These are phyloP conservation scores for Fusarium algeriense DNA, from an alignment of 2,329 filamentous ascomycete species.

Conservation along the genomic window DNA sequence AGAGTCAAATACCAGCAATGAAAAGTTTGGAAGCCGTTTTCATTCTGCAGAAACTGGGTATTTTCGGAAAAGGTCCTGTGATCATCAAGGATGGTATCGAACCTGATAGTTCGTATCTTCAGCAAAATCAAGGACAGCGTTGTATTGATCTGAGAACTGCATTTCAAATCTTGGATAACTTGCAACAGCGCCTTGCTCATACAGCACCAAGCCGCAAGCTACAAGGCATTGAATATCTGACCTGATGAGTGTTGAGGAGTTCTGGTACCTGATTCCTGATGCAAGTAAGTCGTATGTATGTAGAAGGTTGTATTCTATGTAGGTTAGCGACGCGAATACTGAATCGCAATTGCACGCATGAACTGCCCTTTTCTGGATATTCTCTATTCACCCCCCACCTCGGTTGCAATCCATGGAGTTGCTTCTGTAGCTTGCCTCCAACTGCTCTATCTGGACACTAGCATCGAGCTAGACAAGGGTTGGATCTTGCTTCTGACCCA, in stretches of 20 bases:
- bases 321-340: constrained; percentile 17
- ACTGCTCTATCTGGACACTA: constrained; percentile 40
- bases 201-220: constrained; percentile 20
- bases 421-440: constrained; percentile 31
- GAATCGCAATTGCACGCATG: constrained; percentile 32
- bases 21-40: constrained; percentile 34
- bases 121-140: not conserved
- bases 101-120: not conserved
- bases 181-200: constrained; percentile 17
- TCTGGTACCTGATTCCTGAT: constrained; percentile 21
- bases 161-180: constrained; percentile 24
- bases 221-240: constrained; percentile 28
- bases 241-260: constrained; percentile 3
- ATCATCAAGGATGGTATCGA: constrained; percentile 2
- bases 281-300: constrained; percentile 11
- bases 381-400: constrained; percentile 33
- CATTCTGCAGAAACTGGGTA: constrained; percentile 8
- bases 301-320: not conserved
- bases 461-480: constrained; percentile 41
- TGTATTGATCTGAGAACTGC: constrained; percentile 33
- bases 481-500: constrained; percentile 43
- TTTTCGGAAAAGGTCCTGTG: not conserved
- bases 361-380: constrained; percentile 25
- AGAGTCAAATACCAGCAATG: constrained; percentile 38
- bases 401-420: constrained; percentile 16